Percentiles rank a stretch among this genome's conserved stretches.
phyloP scores from a whole-genome alignment of 2,329 filamentous ascomycete species.

The Didymella lethalis region DNA sequence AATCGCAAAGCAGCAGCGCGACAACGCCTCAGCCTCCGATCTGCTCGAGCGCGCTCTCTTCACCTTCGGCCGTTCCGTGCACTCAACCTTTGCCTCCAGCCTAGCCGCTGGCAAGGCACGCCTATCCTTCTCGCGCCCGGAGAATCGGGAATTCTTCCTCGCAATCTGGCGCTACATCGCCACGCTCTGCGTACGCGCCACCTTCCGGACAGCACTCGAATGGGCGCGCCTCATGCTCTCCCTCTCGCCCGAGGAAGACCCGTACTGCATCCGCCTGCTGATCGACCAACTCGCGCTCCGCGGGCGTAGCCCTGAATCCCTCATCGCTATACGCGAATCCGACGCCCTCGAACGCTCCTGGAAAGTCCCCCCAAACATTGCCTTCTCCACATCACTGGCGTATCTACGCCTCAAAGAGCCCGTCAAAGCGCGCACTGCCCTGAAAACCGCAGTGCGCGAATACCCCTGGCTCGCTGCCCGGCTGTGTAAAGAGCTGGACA shows the following conservation, averaged over 20 bases:
- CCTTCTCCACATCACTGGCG: slow-evolving; percentile 79
- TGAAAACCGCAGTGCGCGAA: slow-evolving; percentile 72
- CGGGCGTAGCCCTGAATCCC: slow-evolving; percentile 76
- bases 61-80: slow-evolving; percentile 86
- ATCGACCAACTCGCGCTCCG: slow-evolving; percentile 87
- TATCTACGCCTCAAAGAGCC: slow-evolving; percentile 74
- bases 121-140: slow-evolving; percentile 79
- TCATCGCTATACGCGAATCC: slow-evolving; percentile 72
- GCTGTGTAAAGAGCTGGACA: slow-evolving; percentile 79
- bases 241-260: slow-evolving; percentile 75
- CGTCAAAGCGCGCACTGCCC: slow-evolving; percentile 68
- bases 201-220: slow-evolving; percentile 89
- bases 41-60: slow-evolving; percentile 91
- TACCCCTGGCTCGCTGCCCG: slow-evolving; percentile 86
- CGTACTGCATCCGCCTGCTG: slow-evolving; percentile 81
- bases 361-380: slow-evolving; percentile 71
- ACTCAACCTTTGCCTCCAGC: slow-evolving; percentile 80
- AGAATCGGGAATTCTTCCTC: slow-evolving; percentile 93
- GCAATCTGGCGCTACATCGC: slow-evolving; percentile 88
- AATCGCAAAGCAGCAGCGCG: slow-evolving; percentile 89
- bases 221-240: slow-evolving; percentile 88
- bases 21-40: slow-evolving; percentile 84
- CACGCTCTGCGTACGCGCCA: slow-evolving; percentile 87
- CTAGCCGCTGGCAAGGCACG: slow-evolving; percentile 80
- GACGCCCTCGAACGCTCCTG: slow-evolving; percentile 58